Conservation (phyloP, 2,329 filamentous ascomycete species). For the Aspergillus unguis region DNA sequence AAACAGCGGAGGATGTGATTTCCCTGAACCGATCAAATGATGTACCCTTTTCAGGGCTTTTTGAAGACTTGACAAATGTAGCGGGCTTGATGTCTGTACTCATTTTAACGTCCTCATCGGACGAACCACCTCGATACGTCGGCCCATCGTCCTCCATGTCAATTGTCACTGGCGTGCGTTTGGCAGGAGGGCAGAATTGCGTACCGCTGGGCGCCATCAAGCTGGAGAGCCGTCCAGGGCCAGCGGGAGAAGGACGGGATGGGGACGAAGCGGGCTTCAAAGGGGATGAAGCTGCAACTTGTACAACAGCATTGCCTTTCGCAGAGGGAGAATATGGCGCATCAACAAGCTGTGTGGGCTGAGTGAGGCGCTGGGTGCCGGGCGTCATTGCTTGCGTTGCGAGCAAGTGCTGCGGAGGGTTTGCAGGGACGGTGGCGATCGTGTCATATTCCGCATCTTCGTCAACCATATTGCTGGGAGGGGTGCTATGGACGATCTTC, state of each 20-base stretch:
- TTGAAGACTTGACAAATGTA: constrained; percentile 49
- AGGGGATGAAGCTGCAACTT: constrained; percentile 88
- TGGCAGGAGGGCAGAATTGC: constrained; percentile 56
- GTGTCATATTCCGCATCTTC: constrained; percentile 46
- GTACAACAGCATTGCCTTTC: constrained; percentile 52
- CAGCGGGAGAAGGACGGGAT: constrained; percentile 33
- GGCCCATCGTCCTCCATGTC: constrained; percentile 56
- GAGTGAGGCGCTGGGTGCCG: constrained; percentile 54
- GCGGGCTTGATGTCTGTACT: constrained; percentile 60
- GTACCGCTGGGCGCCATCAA: constrained; percentile 76
- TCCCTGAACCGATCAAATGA: constrained; percentile 43
- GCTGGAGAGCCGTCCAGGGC: constrained; percentile 50
- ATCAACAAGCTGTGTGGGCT: constrained; percentile 60
- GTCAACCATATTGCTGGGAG: constrained; percentile 14
- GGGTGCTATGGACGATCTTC: constrained; percentile 29
- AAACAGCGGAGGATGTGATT: constrained; percentile 43
- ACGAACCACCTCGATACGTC: constrained; percentile 60
- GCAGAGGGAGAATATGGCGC: constrained; percentile 32
- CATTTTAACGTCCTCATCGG: constrained; percentile 54
- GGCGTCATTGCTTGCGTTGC: constrained; percentile 37
- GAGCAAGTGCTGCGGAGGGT: constrained; percentile 20
- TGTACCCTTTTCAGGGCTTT: constrained; percentile 40
- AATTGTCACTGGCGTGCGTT: constrained; percentile 36
- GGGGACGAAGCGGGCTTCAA: constrained; percentile 50
- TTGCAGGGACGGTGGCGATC: constrained; percentile 47